Percentiles rank a stretch among this genome's conserved stretches.
Evolutionary conservation across 1,284 basidiomycete genomes (phyloP).

Genomic region (Lentinula novae-zelandiae): DNA sequence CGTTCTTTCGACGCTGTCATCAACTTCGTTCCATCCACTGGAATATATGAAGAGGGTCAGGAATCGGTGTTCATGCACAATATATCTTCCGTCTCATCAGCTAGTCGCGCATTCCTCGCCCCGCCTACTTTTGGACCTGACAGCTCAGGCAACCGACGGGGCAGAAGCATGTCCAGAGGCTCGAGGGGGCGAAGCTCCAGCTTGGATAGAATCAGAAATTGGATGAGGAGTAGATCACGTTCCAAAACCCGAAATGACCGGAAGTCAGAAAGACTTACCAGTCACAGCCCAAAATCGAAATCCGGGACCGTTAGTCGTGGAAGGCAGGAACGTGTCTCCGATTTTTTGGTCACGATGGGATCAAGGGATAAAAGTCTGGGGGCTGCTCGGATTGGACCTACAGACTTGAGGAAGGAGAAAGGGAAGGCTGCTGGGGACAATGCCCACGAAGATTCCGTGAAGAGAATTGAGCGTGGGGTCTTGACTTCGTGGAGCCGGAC

Average conservation of each 20-base stretch:
- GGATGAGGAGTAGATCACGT: constrained; percentile 4
- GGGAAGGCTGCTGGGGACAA: neutral
- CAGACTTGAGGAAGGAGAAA: neutral
- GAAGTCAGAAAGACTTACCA: neutral
- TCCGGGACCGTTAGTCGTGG: neutral
- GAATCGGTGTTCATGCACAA: neutral
- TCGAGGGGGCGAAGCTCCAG: neutral
- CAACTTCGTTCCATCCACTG: neutral
- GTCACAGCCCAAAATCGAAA: no score
- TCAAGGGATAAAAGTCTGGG: no score
- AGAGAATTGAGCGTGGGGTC: neutral
- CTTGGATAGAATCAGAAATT: neutral
- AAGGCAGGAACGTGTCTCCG: neutral
- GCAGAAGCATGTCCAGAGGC: constrained; percentile 1
- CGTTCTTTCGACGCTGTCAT: constrained; percentile 3
- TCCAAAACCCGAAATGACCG: neutral
- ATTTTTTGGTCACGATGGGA: neutral
- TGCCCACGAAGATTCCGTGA: neutral
- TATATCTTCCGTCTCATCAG: neutral
- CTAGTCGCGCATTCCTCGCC: neutral
- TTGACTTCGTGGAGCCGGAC: constrained; percentile 5
- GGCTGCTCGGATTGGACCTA: neutral
- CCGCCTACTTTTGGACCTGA: neutral
- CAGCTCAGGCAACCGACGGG: neutral
- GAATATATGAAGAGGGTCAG: neutral